Evolutionary conservation across 768 basidiomycete species (phyloP), one percentile per base, ranked within the genome.

Genomic region (Symmetrospora coprosmae): DNA sequence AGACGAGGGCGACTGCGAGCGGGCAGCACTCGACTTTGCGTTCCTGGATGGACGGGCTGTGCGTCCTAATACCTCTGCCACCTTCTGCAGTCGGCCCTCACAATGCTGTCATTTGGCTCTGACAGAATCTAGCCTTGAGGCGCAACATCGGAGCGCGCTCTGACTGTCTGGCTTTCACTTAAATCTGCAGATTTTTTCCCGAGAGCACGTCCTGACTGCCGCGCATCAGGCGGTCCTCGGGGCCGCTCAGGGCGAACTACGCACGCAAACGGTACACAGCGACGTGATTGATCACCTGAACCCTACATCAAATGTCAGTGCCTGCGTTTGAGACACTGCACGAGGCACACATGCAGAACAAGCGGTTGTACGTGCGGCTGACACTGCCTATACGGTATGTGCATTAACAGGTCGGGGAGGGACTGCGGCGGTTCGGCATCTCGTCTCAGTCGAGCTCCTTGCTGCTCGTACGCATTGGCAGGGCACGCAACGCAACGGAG

Each of bases 41-140:
- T 96, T 96, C 72, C 76, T 97, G 68, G 85, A 96, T 70, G 87
- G 86, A 21, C 76, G 76, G 34, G 78, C 88, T 68, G 89, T 92
- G 64, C 63, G 85, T 72, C 17, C 27, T n/a, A 5, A n/a, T 65
- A 28, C 21, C n/a, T n/a, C n/a, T n/a, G n/a, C n/a, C n/a, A n/a
- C n/a, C n/a, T n/a, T n/a, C n/a, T n/a, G n/a, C n/a, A n/a, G n/a
- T n/a, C n/a, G n/a, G n/a, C n/a, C n/a, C n/a, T n/a, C n/a, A n/a
- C n/a, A n/a, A n/a, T n/a, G n/a, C n/a, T n/a, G n/a, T n/a, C n/a
- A n/a, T n/a, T n/a, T n/a, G n/a, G n/a, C n/a, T n/a, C n/a, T n/a
- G n/a, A n/a, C n/a, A n/a, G n/a, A n/a, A n/a, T n/a, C n/a, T n/a
- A n/a, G n/a, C n/a, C n/a, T n/a, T n/a, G n/a, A n/a, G n/a, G n/a